A percentile compares a stretch with the other conserved stretches of the same genome.
Conservation (phyloP, 1,139 yeast species). For the Candida frijolesensis region DNA sequence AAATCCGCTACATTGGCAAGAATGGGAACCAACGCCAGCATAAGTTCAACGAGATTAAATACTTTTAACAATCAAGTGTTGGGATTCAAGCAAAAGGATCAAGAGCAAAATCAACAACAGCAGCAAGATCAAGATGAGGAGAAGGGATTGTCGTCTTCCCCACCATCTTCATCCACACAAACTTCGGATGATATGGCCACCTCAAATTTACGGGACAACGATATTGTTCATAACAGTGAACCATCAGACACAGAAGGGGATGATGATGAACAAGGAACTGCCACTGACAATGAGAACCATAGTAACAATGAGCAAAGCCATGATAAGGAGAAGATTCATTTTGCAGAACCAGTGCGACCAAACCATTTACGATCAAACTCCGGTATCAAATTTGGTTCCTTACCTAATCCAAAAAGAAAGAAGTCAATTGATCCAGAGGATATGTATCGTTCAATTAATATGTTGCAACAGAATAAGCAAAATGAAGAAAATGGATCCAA, state of each 20-base stretch:
- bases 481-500: slow-evolving; percentile 5
- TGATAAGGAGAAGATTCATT: slow-evolving; percentile 49
- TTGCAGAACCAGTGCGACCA: slow-evolving; percentile 6
- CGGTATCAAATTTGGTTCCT: slow-evolving; percentile 41
- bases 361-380: slow-evolving; percentile 4
- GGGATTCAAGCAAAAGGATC: slow-evolving; percentile 22
- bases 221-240: slow-evolving; percentile 37
- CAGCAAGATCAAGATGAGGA: slow-evolving; percentile 6
- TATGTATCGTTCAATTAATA: slow-evolving; percentile 78
- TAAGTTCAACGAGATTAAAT: slow-evolving; percentile 35
- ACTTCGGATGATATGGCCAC: background rate
- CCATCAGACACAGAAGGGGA: slow-evolving; percentile 32
- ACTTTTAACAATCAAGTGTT: slow-evolving; percentile 42
- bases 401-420: slow-evolving; percentile 42
- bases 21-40: slow-evolving; percentile 44
- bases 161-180: slow-evolving; percentile 13
- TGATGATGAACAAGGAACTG: background rate
- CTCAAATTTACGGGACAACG: background rate
- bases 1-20: slow-evolving; percentile 70
- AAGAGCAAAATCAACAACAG: slow-evolving; percentile 11
- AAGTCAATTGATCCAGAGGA: slow-evolving; percentile 76
- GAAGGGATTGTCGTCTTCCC: slow-evolving; percentile 6
- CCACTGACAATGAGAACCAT: background rate
- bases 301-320: background rate
- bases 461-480: slow-evolving; percentile 45